These are phyloP conservation scores for Acorus gramineus DNA, from an alignment of 106 monocot species.

Conservation along the genomic window DNA sequence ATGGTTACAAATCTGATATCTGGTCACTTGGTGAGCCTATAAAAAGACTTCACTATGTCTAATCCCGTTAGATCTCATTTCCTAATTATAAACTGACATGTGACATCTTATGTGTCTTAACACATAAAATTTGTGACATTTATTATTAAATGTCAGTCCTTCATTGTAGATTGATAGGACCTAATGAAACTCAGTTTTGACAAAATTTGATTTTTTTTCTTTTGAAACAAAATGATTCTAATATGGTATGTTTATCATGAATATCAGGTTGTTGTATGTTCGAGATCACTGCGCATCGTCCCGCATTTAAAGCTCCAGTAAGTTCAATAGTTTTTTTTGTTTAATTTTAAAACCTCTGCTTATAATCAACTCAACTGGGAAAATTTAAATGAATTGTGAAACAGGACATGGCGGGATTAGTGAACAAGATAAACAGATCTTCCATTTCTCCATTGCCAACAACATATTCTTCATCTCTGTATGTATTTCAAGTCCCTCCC, in stretches of 20 bases:
- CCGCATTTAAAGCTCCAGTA: constrained; percentile 61
- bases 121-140: too few species aligned
- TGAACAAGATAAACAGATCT: constrained; percentile 87
- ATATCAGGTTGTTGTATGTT: constrained; percentile 86
- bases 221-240: not conserved
- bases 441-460: constrained; percentile 70
- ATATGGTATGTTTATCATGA: too few species aligned
- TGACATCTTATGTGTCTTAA: too few species aligned
- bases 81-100: too few species aligned
- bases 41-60: too few species aligned
- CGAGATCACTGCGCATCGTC: constrained; percentile 67
- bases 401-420: constrained; percentile 72
- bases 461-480: constrained; percentile 65
- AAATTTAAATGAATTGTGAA: constrained; percentile 1
- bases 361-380: too few species aligned
- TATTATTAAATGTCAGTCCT: too few species aligned
- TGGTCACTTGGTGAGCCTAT: constrained; percentile 76
- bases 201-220: not conserved
- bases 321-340: not conserved
- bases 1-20: constrained; percentile 96
- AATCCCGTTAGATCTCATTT: too few species aligned
- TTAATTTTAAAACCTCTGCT: not conserved
- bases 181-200: too few species aligned
- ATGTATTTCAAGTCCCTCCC: constrained; percentile 10
- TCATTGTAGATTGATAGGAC: too few species aligned